Evolutionary conservation across 768 basidiomycete species (phyloP).

Genomic region (Dacryopinax spathularia): DNA sequence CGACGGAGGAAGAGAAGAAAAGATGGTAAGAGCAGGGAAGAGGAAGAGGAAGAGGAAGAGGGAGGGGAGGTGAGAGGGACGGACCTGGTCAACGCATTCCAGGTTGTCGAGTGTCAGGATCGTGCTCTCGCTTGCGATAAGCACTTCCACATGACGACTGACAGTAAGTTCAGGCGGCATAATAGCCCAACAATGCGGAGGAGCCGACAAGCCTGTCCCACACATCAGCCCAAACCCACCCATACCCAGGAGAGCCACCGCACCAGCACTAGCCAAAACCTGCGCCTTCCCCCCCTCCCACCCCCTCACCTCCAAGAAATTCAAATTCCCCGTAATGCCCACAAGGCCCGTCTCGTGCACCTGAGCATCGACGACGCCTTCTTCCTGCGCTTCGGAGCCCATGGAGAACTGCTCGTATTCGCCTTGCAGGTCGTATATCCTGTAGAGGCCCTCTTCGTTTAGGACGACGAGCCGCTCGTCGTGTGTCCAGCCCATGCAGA

Average conservation of each 20-base stretch:
- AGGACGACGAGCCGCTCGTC: conserved; percentile 71
- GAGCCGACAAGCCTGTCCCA: conserved; percentile 50
- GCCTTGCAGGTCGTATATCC: conserved; percentile 75
- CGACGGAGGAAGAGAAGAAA: too few relatives aligned
- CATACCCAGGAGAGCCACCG: conserved; percentile 17
- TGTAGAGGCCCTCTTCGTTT: conserved; percentile 84
- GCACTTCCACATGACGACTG: conserved; percentile 78
- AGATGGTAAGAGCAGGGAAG: too few relatives aligned
- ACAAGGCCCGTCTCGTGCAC: conserved; percentile 82
- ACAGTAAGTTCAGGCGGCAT: conserved; percentile 82
- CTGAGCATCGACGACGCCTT: conserved; percentile 70
- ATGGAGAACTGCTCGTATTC: conserved; percentile 78
- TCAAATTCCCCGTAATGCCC: conserved; percentile 60
- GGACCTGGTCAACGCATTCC: conserved; percentile 61
- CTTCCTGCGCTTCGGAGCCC: conserved; percentile 65
- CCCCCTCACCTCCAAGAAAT: conserved; percentile 72
- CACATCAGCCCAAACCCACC: neutral
- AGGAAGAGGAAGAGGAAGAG: neutral
- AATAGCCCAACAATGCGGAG: conserved; percentile 72
- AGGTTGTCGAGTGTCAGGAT: conserved; percentile 79
- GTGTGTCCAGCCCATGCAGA: conserved; percentile 49
- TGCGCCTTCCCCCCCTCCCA: conserved; percentile 71
- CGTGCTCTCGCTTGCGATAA: conserved; percentile 66
- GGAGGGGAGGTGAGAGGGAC: neutral
- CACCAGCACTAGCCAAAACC: conserved; percentile 60